Conservation (phyloP, 371 early-diverging fungal species). For the Rhizopus delemar region DNA sequence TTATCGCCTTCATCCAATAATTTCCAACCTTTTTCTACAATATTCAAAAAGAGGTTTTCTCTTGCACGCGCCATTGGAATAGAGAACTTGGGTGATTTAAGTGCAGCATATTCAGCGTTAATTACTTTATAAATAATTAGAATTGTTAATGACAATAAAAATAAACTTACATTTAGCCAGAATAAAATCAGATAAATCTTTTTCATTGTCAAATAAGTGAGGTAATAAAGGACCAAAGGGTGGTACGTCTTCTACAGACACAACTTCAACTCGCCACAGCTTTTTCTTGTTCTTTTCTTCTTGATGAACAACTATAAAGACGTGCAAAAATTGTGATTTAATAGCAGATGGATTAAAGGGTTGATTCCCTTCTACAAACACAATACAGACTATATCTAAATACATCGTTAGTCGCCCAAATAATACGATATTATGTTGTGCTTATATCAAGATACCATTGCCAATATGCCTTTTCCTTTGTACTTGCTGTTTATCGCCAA, state of each 20-base stretch:
- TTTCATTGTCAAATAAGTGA: constrained; percentile 46
- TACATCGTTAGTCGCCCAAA: not conserved
- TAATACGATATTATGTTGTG: not conserved
- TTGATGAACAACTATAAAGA: constrained; percentile 69
- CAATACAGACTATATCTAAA: constrained; percentile 72
- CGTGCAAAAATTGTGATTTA: constrained; percentile 76
- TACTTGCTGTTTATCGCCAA: constrained; percentile 77
- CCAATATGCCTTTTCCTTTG: constrained; percentile 88
- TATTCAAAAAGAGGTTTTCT: constrained; percentile 53
- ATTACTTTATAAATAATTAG: constrained; percentile 42
- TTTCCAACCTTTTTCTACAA: constrained; percentile 45
- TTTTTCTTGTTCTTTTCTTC: constrained; percentile 38
- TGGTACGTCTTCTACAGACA: constrained; percentile 64
- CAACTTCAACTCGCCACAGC: constrained; percentile 60
- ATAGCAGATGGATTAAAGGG: constrained; percentile 75
- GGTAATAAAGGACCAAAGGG: constrained; percentile 70
- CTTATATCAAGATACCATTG: constrained; percentile 54
- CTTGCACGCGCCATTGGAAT: constrained; percentile 62
- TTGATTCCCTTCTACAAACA: constrained; percentile 67
- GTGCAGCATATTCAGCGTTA: constrained; percentile 81
- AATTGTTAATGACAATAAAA: not conserved
- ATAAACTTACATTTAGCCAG: constrained; percentile 58
- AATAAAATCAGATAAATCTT: constrained; percentile 58
- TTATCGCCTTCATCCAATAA: constrained; percentile 7
- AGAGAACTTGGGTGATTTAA: constrained; percentile 70